phyloP scores from a whole-genome alignment of 305 asterid genomes.

The Fraxinus platypoda region DNA sequence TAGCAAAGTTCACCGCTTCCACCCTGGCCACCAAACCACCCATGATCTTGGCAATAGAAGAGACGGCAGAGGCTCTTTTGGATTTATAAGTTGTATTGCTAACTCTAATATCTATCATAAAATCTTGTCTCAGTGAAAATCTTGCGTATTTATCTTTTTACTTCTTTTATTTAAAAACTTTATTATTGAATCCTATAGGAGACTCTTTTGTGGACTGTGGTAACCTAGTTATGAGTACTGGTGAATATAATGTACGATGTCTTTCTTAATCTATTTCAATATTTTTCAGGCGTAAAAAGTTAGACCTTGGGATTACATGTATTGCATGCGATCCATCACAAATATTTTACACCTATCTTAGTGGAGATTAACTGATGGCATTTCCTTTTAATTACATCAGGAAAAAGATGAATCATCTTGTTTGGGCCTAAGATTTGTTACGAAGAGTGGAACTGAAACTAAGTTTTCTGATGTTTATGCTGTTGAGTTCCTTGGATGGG shows the following conservation, averaged over 20 bases:
- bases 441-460: conserved; percentile 42
- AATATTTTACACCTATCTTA: background rate
- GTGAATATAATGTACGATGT: background rate
- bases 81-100: background rate
- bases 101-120: background rate
- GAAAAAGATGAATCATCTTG: conserved; percentile 59
- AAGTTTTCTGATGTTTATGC: conserved; percentile 67
- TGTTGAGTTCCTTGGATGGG: conserved; percentile 60
- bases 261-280: background rate
- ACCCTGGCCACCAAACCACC: background rate
- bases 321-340: background rate
- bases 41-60: background rate
- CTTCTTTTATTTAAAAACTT: background rate
- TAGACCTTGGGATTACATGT: background rate
- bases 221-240: background rate
- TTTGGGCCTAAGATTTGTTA: conserved; percentile 42
- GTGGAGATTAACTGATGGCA: conserved; percentile 14
- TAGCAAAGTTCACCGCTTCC: background rate
- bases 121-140: background rate
- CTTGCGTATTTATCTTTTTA: background rate
- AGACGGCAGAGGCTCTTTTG: conserved; percentile 5
- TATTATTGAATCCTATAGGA: background rate
- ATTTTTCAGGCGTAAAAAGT: background rate
- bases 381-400: conserved; percentile 31
- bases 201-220: background rate